Conservation (phyloP, 352 stramenopile genomes). For the Pythium angustatum region DNA sequence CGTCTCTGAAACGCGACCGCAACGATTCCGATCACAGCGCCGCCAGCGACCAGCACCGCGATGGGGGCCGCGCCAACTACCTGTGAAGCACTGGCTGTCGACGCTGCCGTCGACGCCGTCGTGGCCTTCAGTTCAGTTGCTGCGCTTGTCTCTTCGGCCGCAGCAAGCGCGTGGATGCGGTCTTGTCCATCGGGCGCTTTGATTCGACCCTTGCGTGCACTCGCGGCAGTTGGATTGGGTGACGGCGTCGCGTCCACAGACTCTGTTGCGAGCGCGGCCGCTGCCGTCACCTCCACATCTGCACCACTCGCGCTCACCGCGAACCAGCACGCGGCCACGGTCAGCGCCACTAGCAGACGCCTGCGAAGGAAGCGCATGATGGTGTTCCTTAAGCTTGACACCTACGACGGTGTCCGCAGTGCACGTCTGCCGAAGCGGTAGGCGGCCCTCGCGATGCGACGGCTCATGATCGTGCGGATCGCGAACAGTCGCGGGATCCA, state of each 20-base stretch:
- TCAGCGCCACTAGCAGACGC: not conserved
- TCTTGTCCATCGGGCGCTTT: constrained; percentile 13
- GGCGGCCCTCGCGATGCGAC: not conserved
- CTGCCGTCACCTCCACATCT: constrained; percentile 2
- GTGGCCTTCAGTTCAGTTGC: not conserved
- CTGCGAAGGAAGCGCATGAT: not conserved
- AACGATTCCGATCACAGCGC: constrained; percentile 18
- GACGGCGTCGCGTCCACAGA: not conserved
- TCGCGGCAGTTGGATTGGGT: not conserved
- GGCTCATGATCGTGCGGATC: not conserved
- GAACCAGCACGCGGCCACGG: constrained; percentile 10
- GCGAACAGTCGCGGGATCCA: not conserved
- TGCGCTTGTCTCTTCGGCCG: not conserved
- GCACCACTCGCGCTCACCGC: not conserved
- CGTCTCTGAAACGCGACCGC: constrained; percentile 21
- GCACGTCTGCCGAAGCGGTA: too few species aligned
- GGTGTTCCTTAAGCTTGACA: too few species aligned
- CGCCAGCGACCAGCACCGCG: constrained; percentile 17
- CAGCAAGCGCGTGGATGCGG: constrained; percentile 1
- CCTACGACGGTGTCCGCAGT: too few species aligned
- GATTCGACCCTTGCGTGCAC: not conserved
- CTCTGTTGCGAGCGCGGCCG: not conserved
- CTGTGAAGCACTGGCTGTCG: not conserved
- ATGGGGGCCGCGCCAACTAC: not conserved
- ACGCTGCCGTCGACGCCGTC: not conserved